These are phyloP conservation scores for Raphanus sativus DNA, from an alignment of 345 rosid genomes.

Conservation along the genomic window DNA sequence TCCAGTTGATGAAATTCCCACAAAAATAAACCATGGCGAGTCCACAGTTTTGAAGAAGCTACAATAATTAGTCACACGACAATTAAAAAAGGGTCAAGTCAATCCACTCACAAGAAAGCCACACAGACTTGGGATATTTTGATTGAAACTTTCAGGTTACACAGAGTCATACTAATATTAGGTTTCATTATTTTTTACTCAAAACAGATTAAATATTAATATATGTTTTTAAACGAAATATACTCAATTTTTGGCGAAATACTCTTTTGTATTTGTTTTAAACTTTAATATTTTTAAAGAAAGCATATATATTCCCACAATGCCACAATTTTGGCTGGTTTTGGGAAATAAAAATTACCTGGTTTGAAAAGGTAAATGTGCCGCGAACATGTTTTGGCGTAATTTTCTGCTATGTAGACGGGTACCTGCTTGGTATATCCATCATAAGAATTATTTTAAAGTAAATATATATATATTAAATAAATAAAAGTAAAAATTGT, in stretches of 20 bases:
- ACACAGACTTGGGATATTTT: not conserved
- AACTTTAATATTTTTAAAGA: not conserved
- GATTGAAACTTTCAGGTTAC: not conserved
- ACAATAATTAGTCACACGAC: not conserved
- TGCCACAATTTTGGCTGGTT: not conserved
- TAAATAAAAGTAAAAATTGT: not conserved
- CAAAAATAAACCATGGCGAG: conserved; percentile 21
- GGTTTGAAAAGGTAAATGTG: conserved; percentile 30
- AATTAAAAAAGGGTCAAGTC: not conserved
- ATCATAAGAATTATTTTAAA: not conserved
- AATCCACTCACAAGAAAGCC: not conserved
- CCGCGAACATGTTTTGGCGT: conserved; percentile 39
- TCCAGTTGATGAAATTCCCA: conserved; percentile 39
- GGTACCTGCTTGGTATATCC: conserved; percentile 28
- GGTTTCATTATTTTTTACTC: not conserved
- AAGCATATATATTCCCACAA: not conserved
- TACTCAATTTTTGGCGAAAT: not conserved
- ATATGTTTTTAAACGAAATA: not conserved
- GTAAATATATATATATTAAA: not conserved
- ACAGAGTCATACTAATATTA: not conserved
- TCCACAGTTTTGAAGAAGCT: conserved; percentile 40
- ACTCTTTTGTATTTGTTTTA: not conserved
- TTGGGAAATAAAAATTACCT: conserved; percentile 10
- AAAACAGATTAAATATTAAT: not conserved
- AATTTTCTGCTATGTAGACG: conserved; percentile 40